Percentiles rank a stretch among this genome's conserved stretches.
These are phyloP conservation scores for Rhynchospora breviuscula DNA, from an alignment of 176 grass and related monocot species.

Conservation along the genomic window DNA sequence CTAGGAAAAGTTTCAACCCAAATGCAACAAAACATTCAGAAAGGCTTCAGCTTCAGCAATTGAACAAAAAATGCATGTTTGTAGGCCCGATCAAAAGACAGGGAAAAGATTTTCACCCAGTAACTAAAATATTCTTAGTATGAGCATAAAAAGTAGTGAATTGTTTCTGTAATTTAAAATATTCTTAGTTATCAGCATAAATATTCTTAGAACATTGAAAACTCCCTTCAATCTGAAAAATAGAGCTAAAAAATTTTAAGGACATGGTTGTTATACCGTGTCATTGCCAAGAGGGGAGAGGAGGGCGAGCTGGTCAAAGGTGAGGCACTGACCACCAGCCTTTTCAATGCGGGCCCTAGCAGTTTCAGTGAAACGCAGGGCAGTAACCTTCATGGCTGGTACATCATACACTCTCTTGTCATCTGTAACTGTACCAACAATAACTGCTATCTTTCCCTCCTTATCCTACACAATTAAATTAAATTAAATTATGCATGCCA, in stretches of 20 bases:
- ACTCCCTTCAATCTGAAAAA: not conserved
- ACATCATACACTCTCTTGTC: conserved; percentile 79
- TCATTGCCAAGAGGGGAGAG: conserved; percentile 61
- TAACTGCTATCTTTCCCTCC: conserved; percentile 64
- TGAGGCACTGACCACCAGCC: conserved; percentile 82
- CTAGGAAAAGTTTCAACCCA: not conserved
- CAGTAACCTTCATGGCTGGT: conserved; percentile 75
- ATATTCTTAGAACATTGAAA: not conserved
- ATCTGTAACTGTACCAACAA: conserved; percentile 80
- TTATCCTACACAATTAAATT: conserved; percentile 15
- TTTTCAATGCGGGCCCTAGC: conserved; percentile 75
- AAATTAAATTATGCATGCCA: not conserved
- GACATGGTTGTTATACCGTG: conserved; percentile 39
- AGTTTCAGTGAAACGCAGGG: conserved; percentile 74
- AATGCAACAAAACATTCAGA: not conserved
- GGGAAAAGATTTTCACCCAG: not conserved
- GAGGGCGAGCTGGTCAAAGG: conserved; percentile 89
- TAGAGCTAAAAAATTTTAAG: not conserved
- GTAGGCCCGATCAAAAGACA: not conserved
- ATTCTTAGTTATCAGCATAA: not conserved
- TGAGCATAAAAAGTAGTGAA: not conserved
- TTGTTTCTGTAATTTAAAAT: not conserved
- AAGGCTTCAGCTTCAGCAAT: not conserved
- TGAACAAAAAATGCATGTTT: not conserved
- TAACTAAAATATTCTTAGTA: not conserved